A percentile compares a stretch with the other conserved stretches of the same genome.
Evolutionary conservation across 148 eudicot species (phyloP).

Genomic region (Camellia japonica): DNA sequence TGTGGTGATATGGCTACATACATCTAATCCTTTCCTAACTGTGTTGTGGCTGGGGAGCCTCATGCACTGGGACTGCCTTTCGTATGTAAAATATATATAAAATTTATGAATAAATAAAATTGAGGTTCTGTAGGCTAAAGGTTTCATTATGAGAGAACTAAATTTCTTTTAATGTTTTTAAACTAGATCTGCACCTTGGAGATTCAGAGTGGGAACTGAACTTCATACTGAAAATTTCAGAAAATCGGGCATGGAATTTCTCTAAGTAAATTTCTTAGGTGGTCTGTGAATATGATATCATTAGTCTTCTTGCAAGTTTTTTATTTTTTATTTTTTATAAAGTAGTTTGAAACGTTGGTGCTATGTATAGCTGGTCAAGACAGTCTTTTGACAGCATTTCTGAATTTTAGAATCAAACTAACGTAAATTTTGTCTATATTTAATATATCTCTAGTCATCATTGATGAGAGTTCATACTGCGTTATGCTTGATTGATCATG

Average conservation of each 20-base stretch:
- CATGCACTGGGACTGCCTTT: too few relatives aligned
- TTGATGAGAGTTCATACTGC: background rate
- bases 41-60: too few relatives aligned
- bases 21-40: too few relatives aligned
- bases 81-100: too few relatives aligned
- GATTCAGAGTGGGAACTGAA: background rate
- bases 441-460: background rate
- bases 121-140: background rate
- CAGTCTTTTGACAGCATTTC: background rate
- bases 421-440: background rate
- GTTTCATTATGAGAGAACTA: background rate
- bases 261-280: background rate
- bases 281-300: background rate
- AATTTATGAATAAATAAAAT: too few relatives aligned
- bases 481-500: background rate
- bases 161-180: background rate
- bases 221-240: background rate
- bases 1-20: too few relatives aligned
- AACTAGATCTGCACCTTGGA: background rate
- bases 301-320: background rate
- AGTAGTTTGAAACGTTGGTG: constrained; percentile 1
- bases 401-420: background rate
- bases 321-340: background rate
- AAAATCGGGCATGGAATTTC: background rate
- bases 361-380: constrained; percentile 5